phyloP scores from a whole-genome alignment of 2,329 filamentous ascomycete genomes.

The Ophiocordyceps camponoti-saundersi region DNA sequence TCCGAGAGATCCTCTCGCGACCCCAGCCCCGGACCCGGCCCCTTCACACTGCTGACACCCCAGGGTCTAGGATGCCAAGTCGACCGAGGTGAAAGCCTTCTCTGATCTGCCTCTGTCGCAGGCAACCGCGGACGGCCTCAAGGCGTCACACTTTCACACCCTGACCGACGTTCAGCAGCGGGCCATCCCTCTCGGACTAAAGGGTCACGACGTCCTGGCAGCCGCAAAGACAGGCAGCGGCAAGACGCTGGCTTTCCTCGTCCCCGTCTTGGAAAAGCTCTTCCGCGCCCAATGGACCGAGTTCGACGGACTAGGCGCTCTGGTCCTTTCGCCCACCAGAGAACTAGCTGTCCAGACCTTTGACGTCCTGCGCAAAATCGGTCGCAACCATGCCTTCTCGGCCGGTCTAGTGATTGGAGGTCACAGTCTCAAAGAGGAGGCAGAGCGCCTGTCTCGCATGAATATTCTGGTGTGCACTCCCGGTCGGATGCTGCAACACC shows the following conservation, averaged over 20 bases:
- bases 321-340: slow-evolving; percentile 86
- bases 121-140: slow-evolving; percentile 61
- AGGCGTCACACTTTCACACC: slow-evolving; percentile 73
- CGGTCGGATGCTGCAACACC: slow-evolving; percentile 84
- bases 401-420: slow-evolving; percentile 89
- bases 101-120: slow-evolving; percentile 72
- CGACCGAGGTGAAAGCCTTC: slow-evolving; percentile 48
- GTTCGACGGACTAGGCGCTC: slow-evolving; percentile 74
- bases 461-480: slow-evolving; percentile 95
- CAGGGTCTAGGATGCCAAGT: slow-evolving; percentile 37
- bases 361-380: slow-evolving; percentile 79
- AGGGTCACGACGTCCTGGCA: slow-evolving; percentile 75
- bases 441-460: slow-evolving; percentile 73
- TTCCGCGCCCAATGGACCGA: slow-evolving; percentile 83
- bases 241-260: slow-evolving; percentile 84
- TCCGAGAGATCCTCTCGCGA: slow-evolving; percentile 1
- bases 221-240: slow-evolving; percentile 92
- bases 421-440: slow-evolving; percentile 75
- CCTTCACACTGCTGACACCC: neutral
- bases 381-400: slow-evolving; percentile 76
- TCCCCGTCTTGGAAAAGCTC: slow-evolving; percentile 84
- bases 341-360: slow-evolving; percentile 96
- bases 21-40: no score
- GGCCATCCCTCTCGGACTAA: slow-evolving; percentile 75
- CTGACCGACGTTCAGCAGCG: slow-evolving; percentile 84